Base-by-base conservation (phyloP, 345 rosid species). In the Nephelium lappaceum region DNA sequence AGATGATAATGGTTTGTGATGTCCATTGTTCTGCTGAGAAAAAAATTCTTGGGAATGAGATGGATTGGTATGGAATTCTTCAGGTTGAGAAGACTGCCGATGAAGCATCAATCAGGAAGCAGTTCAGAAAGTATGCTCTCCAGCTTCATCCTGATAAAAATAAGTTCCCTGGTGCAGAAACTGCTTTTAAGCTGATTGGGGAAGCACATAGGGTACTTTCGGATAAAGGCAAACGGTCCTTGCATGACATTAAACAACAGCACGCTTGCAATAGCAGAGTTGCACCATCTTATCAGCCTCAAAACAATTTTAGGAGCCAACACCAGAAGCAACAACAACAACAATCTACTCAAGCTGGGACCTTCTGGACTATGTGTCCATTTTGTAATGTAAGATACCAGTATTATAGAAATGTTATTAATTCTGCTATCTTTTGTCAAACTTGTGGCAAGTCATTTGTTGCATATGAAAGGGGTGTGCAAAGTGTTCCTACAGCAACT, bases 101-200 rank as follows among this genome's bases (percentile, higher is more conserved):
- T 80, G 97, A 91, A 57, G 77, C 77, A 43, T 67, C 89, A 39
- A 93, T 94, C 79, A 94, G 86, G 92, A 96, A 94, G 84, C 98
- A 94, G 86, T 96, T 90, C 69, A 86, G 81, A 82, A 96, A 90
- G 87, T 85, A 89, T 74, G 98, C 99, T 23, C 92, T 96, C 65
- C 83, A 66, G 62, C 97, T 96, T 69, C 99, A 96, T 83, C 99
- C 98, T 3, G 98, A 96, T 83, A 96, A 96, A 83, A 96, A 91
- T 82, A 88, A 88, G 78, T 87, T 94, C 77, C 91, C 98, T 60
- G 97, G 99, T 27, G 97, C 98, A 9, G 99, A 96, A 83, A 85
- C 92, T 77, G 99, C 99, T 55, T 96, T 94, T 81, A 94, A 96
- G 84, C 81, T 85, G 74, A 85, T 94, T 78, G 95, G 93, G 43